Evolutionary conservation across 2,329 filamentous ascomycete species (phyloP), one percentile per base, ranked within the genome.

Genomic region (Cercospora sojina): DNA sequence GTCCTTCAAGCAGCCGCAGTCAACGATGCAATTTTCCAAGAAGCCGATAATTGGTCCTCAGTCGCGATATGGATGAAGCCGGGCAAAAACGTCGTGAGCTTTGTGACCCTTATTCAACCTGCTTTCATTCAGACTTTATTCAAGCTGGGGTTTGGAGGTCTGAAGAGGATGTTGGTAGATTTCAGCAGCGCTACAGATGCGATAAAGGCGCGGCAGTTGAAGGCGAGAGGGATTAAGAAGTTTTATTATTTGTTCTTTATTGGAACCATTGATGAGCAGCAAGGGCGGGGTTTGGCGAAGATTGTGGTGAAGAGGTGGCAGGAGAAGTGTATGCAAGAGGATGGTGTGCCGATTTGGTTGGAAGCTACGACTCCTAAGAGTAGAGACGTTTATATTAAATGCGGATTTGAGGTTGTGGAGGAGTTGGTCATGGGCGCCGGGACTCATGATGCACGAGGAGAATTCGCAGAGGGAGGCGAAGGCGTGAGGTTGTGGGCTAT

Each of bases 231-330:
- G n/a, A 59, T 64, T 10, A 62, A 64, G 38, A 27, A 32, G 20
- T 75, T 67, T 59, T 71, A 68, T 25, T 74, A 75, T 64, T 56
- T 75, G 38, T 75, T 73, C 60, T 72, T 73, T 41, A 64, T 75
- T n/a, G 73, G 67, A 8, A 75, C 73, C 10, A 53, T 61, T 12
- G 59, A 64, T 13, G 59, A 64, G 16, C 58, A 51, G 27, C 61
- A 72, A 25, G 74, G 73, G 18, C 41, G 66, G n/a, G 74, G 74
- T 0, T 53, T 74, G 23, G 72, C 69, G 5, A 68, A 61, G 10
- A 51, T 43, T 5, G 53, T 74, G 7, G 68, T 75, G 29, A 38
- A 57, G 31, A 49, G 20, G 32, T 62, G 59, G 32, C 71, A 74
- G 64, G 38, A 60, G 32, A 56, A 56, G 10, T 49, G 53, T 51